Evolutionary conservation across 1,139 yeast species (phyloP), one percentile per base, ranked within the genome.

Genomic region (Barnettozyma hawaiiensis): DNA sequence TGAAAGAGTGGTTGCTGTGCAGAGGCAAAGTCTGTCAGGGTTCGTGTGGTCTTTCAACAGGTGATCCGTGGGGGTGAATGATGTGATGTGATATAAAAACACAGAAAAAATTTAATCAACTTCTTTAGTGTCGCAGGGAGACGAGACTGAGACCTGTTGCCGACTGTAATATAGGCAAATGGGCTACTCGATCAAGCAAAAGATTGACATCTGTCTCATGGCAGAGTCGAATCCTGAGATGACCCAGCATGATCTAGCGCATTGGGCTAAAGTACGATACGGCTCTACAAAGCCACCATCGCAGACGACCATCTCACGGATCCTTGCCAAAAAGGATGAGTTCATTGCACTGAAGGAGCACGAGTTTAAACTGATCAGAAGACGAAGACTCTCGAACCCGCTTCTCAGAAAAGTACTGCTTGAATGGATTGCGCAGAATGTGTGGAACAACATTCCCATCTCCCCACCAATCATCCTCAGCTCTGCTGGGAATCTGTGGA

Each of bases 381-480:
- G 83, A 44, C 60, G 85, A 47, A 75, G 76, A 45, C 73, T 76
- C 33, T 63, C 76, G 27, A 79, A 80, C 52, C 77, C 81, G 5
- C 58, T 79, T 14, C 64, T 80, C 15, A 63, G 85, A 39, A 69
- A 73, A 39, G 78, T 79, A 7, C 59, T 80, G 37, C 73, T 80
- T 9, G 85, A 80, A 58, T 80, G 85, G 85, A 76, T 79, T 39
- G 73, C 82, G 1, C 85, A 79, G 56, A 76, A 81, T 20, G 71
- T 74, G 2, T 79, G 86, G 85, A 82, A 78, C 56, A 73, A 71
- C 38, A 76, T 78, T 23, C 85, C 85, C 2, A 73, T 79, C 7
- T 76, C 84, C 0, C 73, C 81, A 0, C 83, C 84, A 0, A 76
- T 78, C 20, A 69, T 80, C 22, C 81, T 77, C 52, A 77, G 75